Conservation (phyloP, 2,329 filamentous ascomycete species). For the Botrytis hyacinthi region DNA sequence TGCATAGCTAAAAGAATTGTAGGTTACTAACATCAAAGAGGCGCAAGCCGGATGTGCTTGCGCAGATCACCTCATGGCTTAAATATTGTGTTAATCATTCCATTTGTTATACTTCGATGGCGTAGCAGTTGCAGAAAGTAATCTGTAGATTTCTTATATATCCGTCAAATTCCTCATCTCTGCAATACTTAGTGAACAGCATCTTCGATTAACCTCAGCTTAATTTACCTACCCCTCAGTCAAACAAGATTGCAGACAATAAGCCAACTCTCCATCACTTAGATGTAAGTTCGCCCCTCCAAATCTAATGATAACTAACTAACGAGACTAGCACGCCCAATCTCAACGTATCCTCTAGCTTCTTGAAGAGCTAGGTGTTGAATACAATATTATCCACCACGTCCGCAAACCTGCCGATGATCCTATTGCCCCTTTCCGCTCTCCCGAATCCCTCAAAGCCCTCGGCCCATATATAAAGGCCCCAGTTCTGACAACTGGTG, state of each 20-base stretch:
- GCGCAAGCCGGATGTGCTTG: neutral
- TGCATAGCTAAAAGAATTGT: neutral
- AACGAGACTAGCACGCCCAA: slow-evolving; percentile 54
- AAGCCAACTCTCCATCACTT: slow-evolving; percentile 33
- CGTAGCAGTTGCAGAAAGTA: neutral
- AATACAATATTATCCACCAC: slow-evolving; percentile 78
- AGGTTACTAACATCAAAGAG: neutral
- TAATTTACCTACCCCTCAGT: neutral
- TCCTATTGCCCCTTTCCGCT: slow-evolving; percentile 45
- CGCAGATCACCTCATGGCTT: neutral
- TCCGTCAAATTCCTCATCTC: no score
- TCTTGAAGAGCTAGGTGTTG: slow-evolving; percentile 65
- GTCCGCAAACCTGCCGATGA: slow-evolving; percentile 54
- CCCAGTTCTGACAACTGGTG: slow-evolving; percentile 57
- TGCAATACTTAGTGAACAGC: neutral
- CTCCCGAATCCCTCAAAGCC: slow-evolving; percentile 66
- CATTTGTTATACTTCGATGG: neutral
- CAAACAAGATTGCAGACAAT: slow-evolving; percentile 22
- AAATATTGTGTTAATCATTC: neutral
- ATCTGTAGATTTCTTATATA: no score
- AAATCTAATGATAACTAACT: neutral
- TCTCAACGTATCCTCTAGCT: slow-evolving; percentile 67
- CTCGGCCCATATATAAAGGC: slow-evolving; percentile 84
- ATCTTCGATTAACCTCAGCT: neutral
- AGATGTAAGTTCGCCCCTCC: slow-evolving; percentile 24